phyloP scores from a whole-genome alignment of 768 basidiomycete species.

The Rhodosporidiobolus odoratus region DNA sequence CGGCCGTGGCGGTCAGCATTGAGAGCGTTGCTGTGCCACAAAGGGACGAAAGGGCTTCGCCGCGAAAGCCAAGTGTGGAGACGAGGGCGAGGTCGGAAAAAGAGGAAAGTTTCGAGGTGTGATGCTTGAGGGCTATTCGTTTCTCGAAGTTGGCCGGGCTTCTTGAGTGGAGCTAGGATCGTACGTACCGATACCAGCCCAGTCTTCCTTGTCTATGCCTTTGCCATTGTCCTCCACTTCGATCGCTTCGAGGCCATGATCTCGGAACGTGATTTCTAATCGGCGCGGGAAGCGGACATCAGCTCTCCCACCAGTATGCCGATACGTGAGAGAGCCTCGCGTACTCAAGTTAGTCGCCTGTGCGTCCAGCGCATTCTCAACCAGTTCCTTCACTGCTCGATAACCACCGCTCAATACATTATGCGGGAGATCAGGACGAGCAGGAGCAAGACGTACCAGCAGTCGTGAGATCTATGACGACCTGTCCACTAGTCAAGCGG shows the following conservation, averaged over 20 bases:
- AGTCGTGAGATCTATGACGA: slow-evolving; percentile 85
- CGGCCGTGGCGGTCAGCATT: slow-evolving; percentile 66
- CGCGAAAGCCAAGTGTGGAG: slow-evolving; percentile 85
- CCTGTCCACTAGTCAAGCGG: slow-evolving; percentile 87
- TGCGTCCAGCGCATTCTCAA: slow-evolving; percentile 94
- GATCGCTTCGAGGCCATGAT: slow-evolving; percentile 72
- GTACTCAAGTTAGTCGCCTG: slow-evolving; percentile 77
- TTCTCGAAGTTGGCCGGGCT: background rate
- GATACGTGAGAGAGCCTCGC: slow-evolving; percentile 41
- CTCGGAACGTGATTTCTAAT: slow-evolving; percentile 80
- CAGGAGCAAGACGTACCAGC: slow-evolving; percentile 48
- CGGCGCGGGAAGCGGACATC: background rate
- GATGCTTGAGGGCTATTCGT: slow-evolving; percentile 71
- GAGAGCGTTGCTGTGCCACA: slow-evolving; percentile 60
- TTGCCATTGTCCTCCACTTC: slow-evolving; percentile 90
- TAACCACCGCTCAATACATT: background rate
- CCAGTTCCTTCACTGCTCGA: slow-evolving; percentile 73
- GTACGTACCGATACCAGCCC: slow-evolving; percentile 66
- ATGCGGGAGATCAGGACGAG: background rate
- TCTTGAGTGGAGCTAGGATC: background rate
- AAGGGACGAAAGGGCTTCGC: slow-evolving; percentile 89
- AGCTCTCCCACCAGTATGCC: background rate
- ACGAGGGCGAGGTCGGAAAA: slow-evolving; percentile 69
- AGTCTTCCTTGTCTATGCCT: slow-evolving; percentile 73
- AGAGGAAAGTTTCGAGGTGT: slow-evolving; percentile 81